A percentile compares a stretch with the other conserved stretches of the same genome.
Conservation (phyloP, 768 basidiomycete species). For the Suillus plorans region DNA sequence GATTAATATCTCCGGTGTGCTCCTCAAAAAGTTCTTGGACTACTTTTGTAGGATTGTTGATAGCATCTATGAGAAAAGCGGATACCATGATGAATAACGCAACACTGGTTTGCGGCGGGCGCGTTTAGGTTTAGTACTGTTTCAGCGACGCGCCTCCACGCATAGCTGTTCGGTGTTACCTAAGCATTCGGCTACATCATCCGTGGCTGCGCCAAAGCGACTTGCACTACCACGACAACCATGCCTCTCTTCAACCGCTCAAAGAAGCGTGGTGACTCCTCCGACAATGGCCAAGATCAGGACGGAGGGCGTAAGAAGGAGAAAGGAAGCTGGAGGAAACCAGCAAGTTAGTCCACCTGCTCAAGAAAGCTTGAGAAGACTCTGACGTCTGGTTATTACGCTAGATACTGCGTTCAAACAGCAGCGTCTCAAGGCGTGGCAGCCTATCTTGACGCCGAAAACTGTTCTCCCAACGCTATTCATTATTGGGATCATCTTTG, state of each 20-base stretch:
- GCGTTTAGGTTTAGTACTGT: neutral
- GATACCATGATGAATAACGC: slow-evolving; percentile 46
- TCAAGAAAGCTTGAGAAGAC: slow-evolving; percentile 13
- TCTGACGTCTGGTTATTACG: slow-evolving; percentile 9
- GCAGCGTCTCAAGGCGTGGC: slow-evolving; percentile 99
- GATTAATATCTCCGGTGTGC: slow-evolving; percentile 18
- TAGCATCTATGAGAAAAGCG: slow-evolving; percentile 46
- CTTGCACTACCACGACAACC: slow-evolving; percentile 26
- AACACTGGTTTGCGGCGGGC: neutral
- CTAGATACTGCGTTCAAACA: slow-evolving; percentile 98
- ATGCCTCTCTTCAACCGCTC: slow-evolving; percentile 61
- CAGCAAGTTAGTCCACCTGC: slow-evolving; percentile 62
- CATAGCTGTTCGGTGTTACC: neutral
- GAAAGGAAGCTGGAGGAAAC: slow-evolving; percentile 81
- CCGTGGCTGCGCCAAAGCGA: slow-evolving; percentile 10
- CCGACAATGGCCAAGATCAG: slow-evolving; percentile 39
- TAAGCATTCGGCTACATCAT: slow-evolving; percentile 4
- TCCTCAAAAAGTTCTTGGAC: slow-evolving; percentile 49
- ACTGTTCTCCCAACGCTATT: slow-evolving; percentile 97
- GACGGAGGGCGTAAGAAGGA: slow-evolving; percentile 66
- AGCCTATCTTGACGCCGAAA: slow-evolving; percentile 97
- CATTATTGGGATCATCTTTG: slow-evolving; percentile 92
- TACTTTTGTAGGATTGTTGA: slow-evolving; percentile 47
- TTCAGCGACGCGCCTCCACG: slow-evolving; percentile 3
- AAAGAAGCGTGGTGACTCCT: slow-evolving; percentile 39